phyloP scores from a whole-genome alignment of 164 flowering plant genomes.

The Brasenia schreberi region DNA sequence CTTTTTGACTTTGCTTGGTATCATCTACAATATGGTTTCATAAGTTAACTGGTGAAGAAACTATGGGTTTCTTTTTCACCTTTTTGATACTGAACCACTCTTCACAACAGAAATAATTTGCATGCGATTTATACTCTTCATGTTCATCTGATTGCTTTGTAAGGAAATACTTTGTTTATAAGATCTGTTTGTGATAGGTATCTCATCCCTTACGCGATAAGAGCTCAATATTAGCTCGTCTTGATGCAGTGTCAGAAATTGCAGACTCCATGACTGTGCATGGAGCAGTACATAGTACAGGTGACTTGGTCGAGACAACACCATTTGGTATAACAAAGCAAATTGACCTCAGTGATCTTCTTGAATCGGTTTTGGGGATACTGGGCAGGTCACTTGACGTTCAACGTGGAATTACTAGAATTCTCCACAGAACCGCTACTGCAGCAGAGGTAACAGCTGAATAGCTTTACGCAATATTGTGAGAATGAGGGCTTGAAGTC shows the following conservation, averaged over 20 bases:
- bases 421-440: constrained; percentile 74
- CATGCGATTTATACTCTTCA: no score
- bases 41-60: no score
- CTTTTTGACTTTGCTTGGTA: background rate
- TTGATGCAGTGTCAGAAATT: constrained; percentile 94
- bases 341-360: constrained; percentile 28
- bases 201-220: constrained; percentile 83
- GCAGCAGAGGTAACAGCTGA: constrained; percentile 56
- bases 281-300: constrained; percentile 12
- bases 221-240: constrained; percentile 69
- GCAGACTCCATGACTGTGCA: constrained; percentile 51
- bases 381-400: constrained; percentile 69
- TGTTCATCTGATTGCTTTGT: background rate
- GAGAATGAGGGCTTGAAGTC: no score
- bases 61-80: no score
- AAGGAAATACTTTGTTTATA: constrained; percentile 9
- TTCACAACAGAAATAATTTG: no score
- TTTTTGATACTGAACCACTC: no score
- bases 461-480: no score
- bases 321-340: constrained; percentile 13
- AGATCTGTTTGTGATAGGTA: constrained; percentile 41
- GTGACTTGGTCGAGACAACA: constrained; percentile 17
- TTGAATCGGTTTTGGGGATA: constrained; percentile 52
- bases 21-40: no score
- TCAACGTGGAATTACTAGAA: constrained; percentile 90